A percentile compares a stretch with the other conserved stretches of the same genome.
These are phyloP conservation scores for Hirschioporus abietinus DNA, from an alignment of 768 basidiomycete species.

Conservation along the genomic window DNA sequence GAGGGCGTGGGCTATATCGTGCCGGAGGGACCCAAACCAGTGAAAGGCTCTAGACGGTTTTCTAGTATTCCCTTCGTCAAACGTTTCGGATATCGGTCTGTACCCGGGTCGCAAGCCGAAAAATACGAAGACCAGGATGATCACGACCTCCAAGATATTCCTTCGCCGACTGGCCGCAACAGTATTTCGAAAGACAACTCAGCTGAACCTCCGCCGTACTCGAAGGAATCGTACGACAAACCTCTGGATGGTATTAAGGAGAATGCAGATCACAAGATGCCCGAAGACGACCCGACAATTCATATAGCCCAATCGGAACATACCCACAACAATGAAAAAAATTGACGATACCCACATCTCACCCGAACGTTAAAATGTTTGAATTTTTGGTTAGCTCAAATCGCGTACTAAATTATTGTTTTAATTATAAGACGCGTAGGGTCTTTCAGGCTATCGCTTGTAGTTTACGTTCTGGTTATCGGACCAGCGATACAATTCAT, in stretches of 20 bases:
- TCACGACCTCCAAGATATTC: neutral
- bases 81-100: neutral
- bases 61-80: neutral
- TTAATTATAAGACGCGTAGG: too few relatives aligned
- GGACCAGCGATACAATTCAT: too few relatives aligned
- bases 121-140: neutral
- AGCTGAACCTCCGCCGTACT: neutral
- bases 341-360: neutral
- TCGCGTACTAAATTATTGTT: too few relatives aligned
- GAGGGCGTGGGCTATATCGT: neutral
- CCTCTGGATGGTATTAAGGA: neutral
- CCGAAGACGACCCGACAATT: neutral
- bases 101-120: neutral
- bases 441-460: too few relatives aligned
- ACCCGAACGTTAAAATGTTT: neutral
- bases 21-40: neutral
- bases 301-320: neutral
- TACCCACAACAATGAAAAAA: neutral
- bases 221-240: neutral
- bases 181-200: neutral
- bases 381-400: too few relatives aligned
- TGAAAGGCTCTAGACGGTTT: neutral
- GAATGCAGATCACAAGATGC: neutral
- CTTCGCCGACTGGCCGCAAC: neutral
- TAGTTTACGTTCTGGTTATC: too few relatives aligned